Base-by-base conservation (phyloP, 2,329 filamentous ascomycete species). In the Beauveria rudraprayagi region DNA sequence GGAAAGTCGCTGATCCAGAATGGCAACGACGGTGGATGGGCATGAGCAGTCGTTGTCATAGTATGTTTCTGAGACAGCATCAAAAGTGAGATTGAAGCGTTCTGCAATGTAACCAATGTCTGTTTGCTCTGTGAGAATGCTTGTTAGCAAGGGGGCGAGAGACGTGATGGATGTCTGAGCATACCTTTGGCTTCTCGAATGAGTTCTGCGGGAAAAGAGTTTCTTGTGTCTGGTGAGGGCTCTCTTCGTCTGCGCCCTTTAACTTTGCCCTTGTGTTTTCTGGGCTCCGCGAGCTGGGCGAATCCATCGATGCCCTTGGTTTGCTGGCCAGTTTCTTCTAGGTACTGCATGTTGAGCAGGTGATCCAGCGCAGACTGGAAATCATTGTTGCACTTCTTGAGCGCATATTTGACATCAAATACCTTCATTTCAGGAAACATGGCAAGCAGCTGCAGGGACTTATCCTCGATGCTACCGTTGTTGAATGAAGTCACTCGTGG, bases 251-350 rank as follows among this genome's bases (percentile, higher is more conserved):
- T 16, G 56, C 54, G 24, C 62, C 69, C 69, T 47, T 69, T 74
- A n/a, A 69, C 69, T 44, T 69, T 74, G 26, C 66, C 72, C 65
- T 77, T 80, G 1, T 71, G 71, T 1, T 75, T 71, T 17, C 79
- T 74, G 5, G 51, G 6, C 24, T 54, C 28, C 17, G 84, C 80
- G 0, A 80, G 80, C 44, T 84, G 80, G 24, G 84, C 85, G 70
- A 96, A 96, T 0, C 84, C 91, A 62, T 97, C 91, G n/a, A 97
- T 78, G 0, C 92, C 90, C 70, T 89, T 93, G 1, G 80, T 77
- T 1, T 82, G 77, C 59, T 83, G 78, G 0, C 83, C 83, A 1
- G 79, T 81, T 61, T 91, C 84, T 62, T 91, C 85, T 5, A 97
- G 85, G 68, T 88, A 91, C 22, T 89, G 85, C 16, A 91, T 80